These are phyloP conservation scores for Leccinum fuscescens DNA, from an alignment of 1,284 basidiomycete genomes.

Conservation along the genomic window DNA sequence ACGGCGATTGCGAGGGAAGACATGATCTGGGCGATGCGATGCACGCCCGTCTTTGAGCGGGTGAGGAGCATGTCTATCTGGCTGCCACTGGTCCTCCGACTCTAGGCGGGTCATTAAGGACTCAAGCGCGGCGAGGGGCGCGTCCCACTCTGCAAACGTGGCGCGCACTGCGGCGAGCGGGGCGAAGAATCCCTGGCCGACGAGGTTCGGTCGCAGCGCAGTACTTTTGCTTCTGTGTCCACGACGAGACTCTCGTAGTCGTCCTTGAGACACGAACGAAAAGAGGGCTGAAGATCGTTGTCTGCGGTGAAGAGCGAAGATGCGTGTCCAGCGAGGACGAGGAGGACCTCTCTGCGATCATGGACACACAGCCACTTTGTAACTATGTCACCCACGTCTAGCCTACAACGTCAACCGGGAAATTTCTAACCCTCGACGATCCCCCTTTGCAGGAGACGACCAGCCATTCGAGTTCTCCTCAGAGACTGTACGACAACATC, in stretches of 20 bases:
- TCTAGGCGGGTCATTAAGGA: slow-evolving; percentile 63
- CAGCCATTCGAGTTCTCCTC: slow-evolving; percentile 53
- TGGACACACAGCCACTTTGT: not conserved
- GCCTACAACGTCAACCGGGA: slow-evolving; percentile 26
- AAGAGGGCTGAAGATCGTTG: slow-evolving; percentile 59
- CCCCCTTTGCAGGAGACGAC: slow-evolving; percentile 57
- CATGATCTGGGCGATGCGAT: slow-evolving; percentile 70
- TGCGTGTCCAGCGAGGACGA: slow-evolving; percentile 79
- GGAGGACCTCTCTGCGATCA: slow-evolving; percentile 74
- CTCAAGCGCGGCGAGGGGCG: slow-evolving; percentile 73
- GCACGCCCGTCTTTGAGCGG: slow-evolving; percentile 72
- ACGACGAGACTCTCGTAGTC: slow-evolving; percentile 83
- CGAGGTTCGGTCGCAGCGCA: slow-evolving; percentile 67
- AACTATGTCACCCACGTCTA: slow-evolving; percentile 15
- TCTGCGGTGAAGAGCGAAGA: slow-evolving; percentile 74
- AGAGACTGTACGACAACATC: slow-evolving; percentile 55
- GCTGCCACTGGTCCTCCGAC: slow-evolving; percentile 54
- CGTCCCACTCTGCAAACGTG: slow-evolving; percentile 81
- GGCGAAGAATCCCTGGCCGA: slow-evolving; percentile 61
- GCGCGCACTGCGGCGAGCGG: slow-evolving; percentile 80
- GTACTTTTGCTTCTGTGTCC: slow-evolving; percentile 75
- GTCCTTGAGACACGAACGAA: slow-evolving; percentile 58
- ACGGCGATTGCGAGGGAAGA: slow-evolving; percentile 66
- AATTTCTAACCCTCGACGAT: slow-evolving; percentile 58
- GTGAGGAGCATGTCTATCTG: slow-evolving; percentile 76